Evolutionary conservation across 164 flowering plant species (phyloP), one percentile per base, ranked within the genome.

Genomic region (Vitis rupestris): DNA sequence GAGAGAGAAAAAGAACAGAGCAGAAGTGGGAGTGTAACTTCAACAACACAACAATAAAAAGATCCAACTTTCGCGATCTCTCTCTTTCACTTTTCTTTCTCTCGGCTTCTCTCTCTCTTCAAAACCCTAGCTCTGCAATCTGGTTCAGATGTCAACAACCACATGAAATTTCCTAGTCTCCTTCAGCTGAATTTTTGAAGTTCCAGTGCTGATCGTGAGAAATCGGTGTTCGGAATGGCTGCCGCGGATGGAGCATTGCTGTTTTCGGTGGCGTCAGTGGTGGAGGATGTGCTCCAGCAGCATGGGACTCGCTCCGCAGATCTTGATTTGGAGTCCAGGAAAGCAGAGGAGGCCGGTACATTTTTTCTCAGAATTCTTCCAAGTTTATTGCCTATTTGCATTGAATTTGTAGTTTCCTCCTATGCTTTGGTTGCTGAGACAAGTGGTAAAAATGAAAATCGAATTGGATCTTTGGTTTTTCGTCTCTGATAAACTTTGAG

Each of bases 261-360:
- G 16, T 82, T 87, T 62, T 83, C 87, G 15, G 86, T 81, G 65
- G 90, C 84, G 44, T 86, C 90, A 0, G 84, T 87, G 17, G 88
- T 89, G 74, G 91, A 89, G 76, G 89, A 85, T 74, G 89, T 89
- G 60, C 86, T 89, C 63, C 88, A 86, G 52, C 94, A 87, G 71
- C 94, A 89, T 47, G 90, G 87, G 10, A 72, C 12, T 63, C 81
- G 85, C 13, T 64, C 68, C 44, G 59, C 79, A 61, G 82, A 67
- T 50, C 79, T 87, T 59, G 89, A 87, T 80, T 76, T 86, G 68
- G 94, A 86, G 50, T 84, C 89, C 10, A 82, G 94, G 19, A 79
- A 73, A 78, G 91, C 94, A 29, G 86, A 87, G 70, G 91, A 87
- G 79, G 90, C 91, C 54, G 91, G 94, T 89, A 69, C 12, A 23